Evolutionary conservation across 2,329 filamentous ascomycete species (phyloP).

Genomic region (Aphanoascus verrucosus): DNA sequence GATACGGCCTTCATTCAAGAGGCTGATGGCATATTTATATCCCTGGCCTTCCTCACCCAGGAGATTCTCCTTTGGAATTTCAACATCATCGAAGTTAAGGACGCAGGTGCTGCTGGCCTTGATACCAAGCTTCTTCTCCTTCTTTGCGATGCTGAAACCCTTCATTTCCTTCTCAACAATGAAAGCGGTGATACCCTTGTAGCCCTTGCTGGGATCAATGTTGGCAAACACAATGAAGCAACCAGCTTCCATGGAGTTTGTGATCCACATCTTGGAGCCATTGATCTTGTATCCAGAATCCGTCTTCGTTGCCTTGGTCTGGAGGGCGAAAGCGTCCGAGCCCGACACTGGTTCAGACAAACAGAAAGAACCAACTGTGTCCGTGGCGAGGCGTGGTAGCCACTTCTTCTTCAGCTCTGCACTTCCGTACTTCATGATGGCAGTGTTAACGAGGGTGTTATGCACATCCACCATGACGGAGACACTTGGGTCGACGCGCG

Average conservation of each 20-base stretch:
- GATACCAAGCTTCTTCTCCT: slow-evolving; percentile 99
- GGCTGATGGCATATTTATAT: slow-evolving; percentile 93
- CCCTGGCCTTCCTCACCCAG: slow-evolving; percentile 82
- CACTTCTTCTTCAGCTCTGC: slow-evolving; percentile 69
- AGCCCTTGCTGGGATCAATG: slow-evolving; percentile 79
- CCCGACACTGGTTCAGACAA: slow-evolving; percentile 86
- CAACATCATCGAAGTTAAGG: slow-evolving; percentile 92
- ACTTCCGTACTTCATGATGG: slow-evolving; percentile 74
- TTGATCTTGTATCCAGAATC: slow-evolving; percentile 73
- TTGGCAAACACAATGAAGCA: slow-evolving; percentile 99
- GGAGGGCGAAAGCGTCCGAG: slow-evolving; percentile 89
- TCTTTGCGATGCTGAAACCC: slow-evolving; percentile 94
- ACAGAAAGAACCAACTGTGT: slow-evolving; percentile 84
- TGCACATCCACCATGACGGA: slow-evolving; percentile 94
- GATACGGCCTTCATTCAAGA: slow-evolving; percentile 93
- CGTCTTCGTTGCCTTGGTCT: slow-evolving; percentile 80
- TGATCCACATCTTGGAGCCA: slow-evolving; percentile 99
- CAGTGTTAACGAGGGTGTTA: slow-evolving; percentile 95
- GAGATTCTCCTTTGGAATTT: slow-evolving; percentile 77
- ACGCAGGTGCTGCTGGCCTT: slow-evolving; percentile 92
- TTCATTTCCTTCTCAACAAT: slow-evolving; percentile 80
- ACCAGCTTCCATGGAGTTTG: slow-evolving; percentile 84
- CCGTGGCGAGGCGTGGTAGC: slow-evolving; percentile 79
- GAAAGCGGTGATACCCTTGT: slow-evolving; percentile 95
- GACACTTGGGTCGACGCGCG: slow-evolving; percentile 85